Conservation (phyloP, 495 filamentous ascomycete genomes). For the Clohesyomyces aquaticus region DNA sequence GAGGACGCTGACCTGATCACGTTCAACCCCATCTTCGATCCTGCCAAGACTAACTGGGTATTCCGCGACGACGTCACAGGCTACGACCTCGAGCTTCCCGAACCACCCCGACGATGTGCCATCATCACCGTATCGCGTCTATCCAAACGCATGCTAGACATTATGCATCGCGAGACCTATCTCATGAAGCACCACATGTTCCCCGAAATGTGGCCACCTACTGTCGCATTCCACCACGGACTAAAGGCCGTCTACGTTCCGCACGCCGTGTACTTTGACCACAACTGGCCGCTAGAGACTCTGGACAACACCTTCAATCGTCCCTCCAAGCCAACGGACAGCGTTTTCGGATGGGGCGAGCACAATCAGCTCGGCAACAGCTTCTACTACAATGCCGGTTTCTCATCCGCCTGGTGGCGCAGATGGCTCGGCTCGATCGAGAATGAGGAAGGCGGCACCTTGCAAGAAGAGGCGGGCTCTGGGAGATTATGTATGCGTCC, state of each 20-base stretch:
- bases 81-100: slow-evolving; percentile 46
- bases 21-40: slow-evolving; percentile 56
- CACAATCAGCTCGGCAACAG: slow-evolving; percentile 54
- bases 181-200: slow-evolving; percentile 48
- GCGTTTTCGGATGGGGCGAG: slow-evolving; percentile 55
- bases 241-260: slow-evolving; percentile 52
- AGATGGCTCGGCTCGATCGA: slow-evolving; percentile 54
- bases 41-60: slow-evolving; percentile 48
- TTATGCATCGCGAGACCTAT: slow-evolving; percentile 49
- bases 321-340: slow-evolving; percentile 47
- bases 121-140: slow-evolving; percentile 51
- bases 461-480: slow-evolving; percentile 43
- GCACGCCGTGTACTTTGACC: slow-evolving; percentile 55
- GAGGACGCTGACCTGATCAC: slow-evolving; percentile 61
- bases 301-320: slow-evolving; percentile 51
- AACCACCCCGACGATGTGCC: slow-evolving; percentile 48
- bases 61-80: slow-evolving; percentile 51
- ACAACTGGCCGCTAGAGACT: slow-evolving; percentile 53
- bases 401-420: slow-evolving; percentile 52
- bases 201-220: slow-evolving; percentile 51
- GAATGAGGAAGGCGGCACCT: slow-evolving; percentile 51
- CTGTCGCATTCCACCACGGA: slow-evolving; percentile 48
- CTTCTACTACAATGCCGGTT: slow-evolving; percentile 57
- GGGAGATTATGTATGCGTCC: slow-evolving; percentile 47
- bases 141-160: slow-evolving; percentile 45